Evolutionary conservation across 495 filamentous ascomycete species (phyloP).

Genomic region (Penicillium soppii): DNA sequence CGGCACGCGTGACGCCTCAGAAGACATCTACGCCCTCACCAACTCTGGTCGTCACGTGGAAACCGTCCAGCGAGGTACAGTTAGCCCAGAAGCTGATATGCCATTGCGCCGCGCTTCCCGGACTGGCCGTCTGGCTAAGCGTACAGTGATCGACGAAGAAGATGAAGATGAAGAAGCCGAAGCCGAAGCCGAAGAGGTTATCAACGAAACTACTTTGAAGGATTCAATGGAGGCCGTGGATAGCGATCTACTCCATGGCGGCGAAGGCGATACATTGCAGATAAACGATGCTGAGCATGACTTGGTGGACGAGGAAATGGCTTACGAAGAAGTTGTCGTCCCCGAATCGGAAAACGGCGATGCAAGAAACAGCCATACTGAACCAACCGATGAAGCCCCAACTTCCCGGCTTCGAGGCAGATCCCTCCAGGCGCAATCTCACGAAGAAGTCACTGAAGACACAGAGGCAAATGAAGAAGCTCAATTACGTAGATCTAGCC

Average conservation of each 20-base stretch:
- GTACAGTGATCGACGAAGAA: conserved; percentile 58
- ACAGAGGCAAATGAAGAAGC: conserved; percentile 36
- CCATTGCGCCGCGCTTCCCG: conserved; percentile 54
- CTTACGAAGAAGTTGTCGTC: conserved; percentile 46
- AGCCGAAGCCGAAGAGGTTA: conserved; percentile 29
- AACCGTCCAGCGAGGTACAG: conserved; percentile 58
- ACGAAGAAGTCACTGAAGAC: conserved; percentile 28
- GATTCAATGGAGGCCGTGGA: conserved; percentile 43
- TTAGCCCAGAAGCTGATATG: conserved; percentile 60
- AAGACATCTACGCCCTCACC: conserved; percentile 64
- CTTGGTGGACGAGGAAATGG: conserved; percentile 40
- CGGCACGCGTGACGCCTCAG: conserved; percentile 56
- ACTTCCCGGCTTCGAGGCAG: conserved; percentile 52
- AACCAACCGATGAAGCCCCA: conserved; percentile 65
- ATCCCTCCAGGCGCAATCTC: conserved; percentile 31
- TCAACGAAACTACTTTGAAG: conserved; percentile 31
- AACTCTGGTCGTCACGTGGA: conserved; percentile 74
- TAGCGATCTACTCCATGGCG: conserved; percentile 38
- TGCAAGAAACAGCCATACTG: conserved; percentile 23
- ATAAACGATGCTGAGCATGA: conserved; percentile 15
- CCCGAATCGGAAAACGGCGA: conserved; percentile 53
- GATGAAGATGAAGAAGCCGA: conserved; percentile 51
- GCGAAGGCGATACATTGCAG: conserved; percentile 30
- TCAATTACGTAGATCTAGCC: conserved; percentile 46
- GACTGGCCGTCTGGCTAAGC: conserved; percentile 51